Evolutionary conservation across 2,329 filamentous ascomycete species (phyloP).

Genomic region (Xylaria hypoxylon): DNA sequence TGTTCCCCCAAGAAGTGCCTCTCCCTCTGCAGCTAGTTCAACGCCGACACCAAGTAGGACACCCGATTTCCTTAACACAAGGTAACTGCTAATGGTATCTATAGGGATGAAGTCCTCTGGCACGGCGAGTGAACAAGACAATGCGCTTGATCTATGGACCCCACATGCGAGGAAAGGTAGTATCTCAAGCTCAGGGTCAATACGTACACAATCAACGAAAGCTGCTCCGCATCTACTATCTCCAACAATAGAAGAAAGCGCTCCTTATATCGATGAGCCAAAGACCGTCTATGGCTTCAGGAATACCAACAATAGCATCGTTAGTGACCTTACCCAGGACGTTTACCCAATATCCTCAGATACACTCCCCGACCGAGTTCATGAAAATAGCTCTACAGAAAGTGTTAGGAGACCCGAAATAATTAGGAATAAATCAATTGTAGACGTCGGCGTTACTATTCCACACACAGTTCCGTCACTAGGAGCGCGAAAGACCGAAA

Average conservation of each 20-base stretch:
- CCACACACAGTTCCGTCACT: background rate
- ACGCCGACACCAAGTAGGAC: constrained; percentile 48
- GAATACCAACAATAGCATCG: background rate
- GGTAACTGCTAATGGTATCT: background rate
- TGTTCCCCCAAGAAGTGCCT: constrained; percentile 46
- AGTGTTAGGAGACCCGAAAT: background rate
- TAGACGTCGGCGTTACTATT: background rate
- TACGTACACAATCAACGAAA: constrained; percentile 26
- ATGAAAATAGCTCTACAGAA: background rate
- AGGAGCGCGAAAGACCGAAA: background rate
- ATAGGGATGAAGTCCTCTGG: constrained; percentile 31
- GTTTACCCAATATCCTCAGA: background rate
- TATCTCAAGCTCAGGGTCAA: constrained; percentile 37
- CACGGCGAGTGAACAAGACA: constrained; percentile 14
- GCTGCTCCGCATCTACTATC: constrained; percentile 44
- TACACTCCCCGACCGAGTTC: background rate
- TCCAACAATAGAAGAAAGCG: constrained; percentile 50
- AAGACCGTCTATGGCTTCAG: background rate
- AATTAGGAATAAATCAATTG: background rate
- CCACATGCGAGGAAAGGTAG: constrained; percentile 30
- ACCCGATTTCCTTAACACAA: background rate
- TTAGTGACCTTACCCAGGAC: background rate
- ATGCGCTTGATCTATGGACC: constrained; percentile 15
- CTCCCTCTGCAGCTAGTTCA: constrained; percentile 55
- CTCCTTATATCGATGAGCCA: background rate